Conservation (phyloP, 768 basidiomycete species). For the Butyriboletus loyo region DNA sequence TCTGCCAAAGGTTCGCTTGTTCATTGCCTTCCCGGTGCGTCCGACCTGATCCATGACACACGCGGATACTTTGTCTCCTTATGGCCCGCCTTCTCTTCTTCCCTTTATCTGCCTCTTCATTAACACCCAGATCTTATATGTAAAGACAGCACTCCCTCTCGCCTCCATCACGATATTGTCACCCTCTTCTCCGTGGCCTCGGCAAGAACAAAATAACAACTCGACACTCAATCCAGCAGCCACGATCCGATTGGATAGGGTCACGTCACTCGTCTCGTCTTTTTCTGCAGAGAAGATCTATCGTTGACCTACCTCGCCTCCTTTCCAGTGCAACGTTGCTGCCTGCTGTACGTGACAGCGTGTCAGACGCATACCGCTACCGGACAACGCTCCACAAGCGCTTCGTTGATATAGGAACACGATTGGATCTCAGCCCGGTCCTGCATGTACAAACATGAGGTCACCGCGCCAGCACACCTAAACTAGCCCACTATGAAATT, state of each 20-base stretch:
- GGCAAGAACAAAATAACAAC: background rate
- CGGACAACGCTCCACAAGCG: constrained; percentile 9
- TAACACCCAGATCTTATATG: no score
- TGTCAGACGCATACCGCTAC: constrained; percentile 24
- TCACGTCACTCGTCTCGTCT: background rate
- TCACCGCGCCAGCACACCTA: constrained; percentile 1
- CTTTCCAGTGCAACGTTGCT: constrained; percentile 13
- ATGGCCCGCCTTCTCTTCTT: background rate
- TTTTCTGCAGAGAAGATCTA: constrained; percentile 14
- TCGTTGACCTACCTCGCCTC: constrained; percentile 1
- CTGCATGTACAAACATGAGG: constrained; percentile 6
- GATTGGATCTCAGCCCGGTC: background rate
- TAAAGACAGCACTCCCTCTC: no score
- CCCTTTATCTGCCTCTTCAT: no score
- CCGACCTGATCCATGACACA: no score
- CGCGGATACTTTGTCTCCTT: constrained; percentile 9
- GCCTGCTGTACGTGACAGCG: constrained; percentile 23
- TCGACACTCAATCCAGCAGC: no score
- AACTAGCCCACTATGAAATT: background rate
- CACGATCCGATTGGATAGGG: background rate
- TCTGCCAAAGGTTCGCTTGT: constrained; percentile 28
- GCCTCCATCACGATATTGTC: no score
- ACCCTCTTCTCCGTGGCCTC: background rate
- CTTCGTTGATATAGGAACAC: constrained; percentile 16
- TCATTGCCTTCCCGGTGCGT: no score